Percentiles rank a stretch among this genome's conserved stretches.
These are phyloP conservation scores for Cyberlindnera sargentensis DNA, from an alignment of 805 yeast genomes.

Conservation along the genomic window DNA sequence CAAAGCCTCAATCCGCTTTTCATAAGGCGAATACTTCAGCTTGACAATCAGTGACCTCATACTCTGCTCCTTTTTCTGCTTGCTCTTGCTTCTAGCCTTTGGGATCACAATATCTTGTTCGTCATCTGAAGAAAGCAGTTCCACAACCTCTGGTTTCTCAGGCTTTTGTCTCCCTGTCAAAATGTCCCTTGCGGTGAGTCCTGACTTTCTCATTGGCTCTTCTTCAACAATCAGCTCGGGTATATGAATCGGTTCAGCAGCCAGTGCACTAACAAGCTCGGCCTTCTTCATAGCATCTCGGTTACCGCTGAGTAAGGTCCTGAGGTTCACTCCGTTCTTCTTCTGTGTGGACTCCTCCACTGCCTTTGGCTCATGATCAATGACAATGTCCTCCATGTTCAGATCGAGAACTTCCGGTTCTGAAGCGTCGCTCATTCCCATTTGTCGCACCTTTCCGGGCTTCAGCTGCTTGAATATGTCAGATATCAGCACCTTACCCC, in stretches of 20 bases:
- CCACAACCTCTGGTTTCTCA: constrained; percentile 6
- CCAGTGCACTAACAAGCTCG: no score
- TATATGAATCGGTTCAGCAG: no score
- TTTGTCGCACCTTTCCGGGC: constrained; percentile 1
- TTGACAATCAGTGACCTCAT: constrained; percentile 6
- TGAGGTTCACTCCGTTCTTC: constrained; percentile 1
- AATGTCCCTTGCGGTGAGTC: constrained; percentile 13
- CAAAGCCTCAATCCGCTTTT: constrained; percentile 13
- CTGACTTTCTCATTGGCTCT: constrained; percentile 1
- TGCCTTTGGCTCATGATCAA: neutral
- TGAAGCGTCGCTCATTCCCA: neutral
- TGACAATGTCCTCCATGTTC: neutral
- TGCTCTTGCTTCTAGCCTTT: constrained; percentile 1
- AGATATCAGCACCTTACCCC: constrained; percentile 5
- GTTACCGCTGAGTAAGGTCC: constrained; percentile 5
- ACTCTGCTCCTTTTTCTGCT: constrained; percentile 1
- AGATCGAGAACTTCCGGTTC: neutral
- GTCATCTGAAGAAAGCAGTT: constrained; percentile 11
- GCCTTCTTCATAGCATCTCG: neutral
- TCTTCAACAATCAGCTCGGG: neutral
- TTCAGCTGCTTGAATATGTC: constrained; percentile 11
- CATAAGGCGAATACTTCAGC: constrained; percentile 16
- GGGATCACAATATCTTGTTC: neutral
- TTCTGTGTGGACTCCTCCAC: neutral
- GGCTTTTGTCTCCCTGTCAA: constrained; percentile 5